These are phyloP conservation scores for Hibiscus syriacus DNA, from an alignment of 345 rosid genomes.

Conservation along the genomic window DNA sequence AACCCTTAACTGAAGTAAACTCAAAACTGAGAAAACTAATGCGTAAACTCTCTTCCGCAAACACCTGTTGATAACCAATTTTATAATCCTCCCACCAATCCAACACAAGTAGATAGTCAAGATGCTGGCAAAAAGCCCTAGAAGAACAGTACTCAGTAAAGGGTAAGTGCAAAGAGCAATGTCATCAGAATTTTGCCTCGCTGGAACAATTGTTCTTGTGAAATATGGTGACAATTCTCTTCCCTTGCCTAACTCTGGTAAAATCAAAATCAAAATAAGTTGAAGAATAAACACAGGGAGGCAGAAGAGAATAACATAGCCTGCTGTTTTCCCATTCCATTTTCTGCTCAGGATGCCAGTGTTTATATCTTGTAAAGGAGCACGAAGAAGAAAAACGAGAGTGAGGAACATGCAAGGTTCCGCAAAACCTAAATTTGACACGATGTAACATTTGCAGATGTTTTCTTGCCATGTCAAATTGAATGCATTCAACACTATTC, in stretches of 20 bases:
- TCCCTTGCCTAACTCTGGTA: slow-evolving; percentile 49
- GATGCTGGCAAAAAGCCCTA: slow-evolving; percentile 61
- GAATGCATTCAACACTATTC: too few relatives aligned
- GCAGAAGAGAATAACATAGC: slow-evolving; percentile 57
- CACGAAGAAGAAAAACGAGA: too few relatives aligned
- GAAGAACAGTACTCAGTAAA: slow-evolving; percentile 68
- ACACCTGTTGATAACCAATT: slow-evolving; percentile 84
- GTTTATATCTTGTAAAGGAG: slow-evolving; percentile 62
- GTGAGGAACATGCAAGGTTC: too few relatives aligned
- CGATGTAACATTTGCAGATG: too few relatives aligned
- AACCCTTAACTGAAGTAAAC: slow-evolving; percentile 83
- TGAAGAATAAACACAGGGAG: slow-evolving; percentile 80
- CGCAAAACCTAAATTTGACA: too few relatives aligned
- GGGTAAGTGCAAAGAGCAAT: slow-evolving; percentile 96
- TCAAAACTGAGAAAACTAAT: slow-evolving; percentile 68
- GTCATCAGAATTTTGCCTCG: slow-evolving; percentile 24
- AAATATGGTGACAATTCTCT: slow-evolving; percentile 55
- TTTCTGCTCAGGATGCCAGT: slow-evolving; percentile 59
- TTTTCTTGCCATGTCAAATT: too few relatives aligned
- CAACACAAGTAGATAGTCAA: slow-evolving; percentile 74
- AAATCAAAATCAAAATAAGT: slow-evolving; percentile 58
- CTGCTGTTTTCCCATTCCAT: slow-evolving; percentile 62
- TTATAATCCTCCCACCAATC: slow-evolving; percentile 84
- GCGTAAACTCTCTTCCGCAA: slow-evolving; percentile 82
- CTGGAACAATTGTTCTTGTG: slow-evolving; percentile 39